Evolutionary conservation across 345 rosid genomes (phyloP), one percentile per base, ranked within the genome.

Genomic region (Sisymbrium altissimum): DNA sequence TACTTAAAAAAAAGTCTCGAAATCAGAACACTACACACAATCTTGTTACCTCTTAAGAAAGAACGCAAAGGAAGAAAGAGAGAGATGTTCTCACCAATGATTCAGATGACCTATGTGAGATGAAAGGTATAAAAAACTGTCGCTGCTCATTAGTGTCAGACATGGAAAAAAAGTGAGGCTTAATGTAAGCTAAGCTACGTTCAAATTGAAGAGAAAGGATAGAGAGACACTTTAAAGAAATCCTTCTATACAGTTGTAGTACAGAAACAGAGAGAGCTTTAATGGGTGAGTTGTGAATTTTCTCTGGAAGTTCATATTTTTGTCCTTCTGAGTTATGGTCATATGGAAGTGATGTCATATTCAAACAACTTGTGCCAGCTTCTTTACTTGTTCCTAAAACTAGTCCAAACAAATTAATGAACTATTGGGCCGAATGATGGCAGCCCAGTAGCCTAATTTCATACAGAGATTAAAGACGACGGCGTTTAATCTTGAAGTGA

Each of bases 401-500:
- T 1, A 63, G 52, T 33, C 62, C 43, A 11, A 5, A 29, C 25
- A 39, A 50, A 4, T 48, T n/a, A 48, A 25, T 29, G 13, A 40
- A 13, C 44, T 72, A 41, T 36, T 66, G 78, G 67, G 78, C 66
- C 52, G 1, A 25, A 13, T 5, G 18, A 27, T 27, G 33, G 2
- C 12, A 68, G 67, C 78, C 73, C 73, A 58, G 25, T 25, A 74
- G 35, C 65, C 60, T 70, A 39, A 18, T 13, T 45, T 23, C 33
- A 43, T 0, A 32, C 64, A 7, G 38, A 7, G 38, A 6, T 1
- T 0, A 1, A 3, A 52, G 30, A 18, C 39, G 69, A 17, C 8
- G 0, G 12, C 40, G 39, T 25, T 64, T 23, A 2, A 17, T 17
- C 48, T 30, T 23, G 38, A 7, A 41, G 29, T 8, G 11, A 27